Conservation (phyloP, 169 alveolate genomes). For the Theileria annulata region DNA sequence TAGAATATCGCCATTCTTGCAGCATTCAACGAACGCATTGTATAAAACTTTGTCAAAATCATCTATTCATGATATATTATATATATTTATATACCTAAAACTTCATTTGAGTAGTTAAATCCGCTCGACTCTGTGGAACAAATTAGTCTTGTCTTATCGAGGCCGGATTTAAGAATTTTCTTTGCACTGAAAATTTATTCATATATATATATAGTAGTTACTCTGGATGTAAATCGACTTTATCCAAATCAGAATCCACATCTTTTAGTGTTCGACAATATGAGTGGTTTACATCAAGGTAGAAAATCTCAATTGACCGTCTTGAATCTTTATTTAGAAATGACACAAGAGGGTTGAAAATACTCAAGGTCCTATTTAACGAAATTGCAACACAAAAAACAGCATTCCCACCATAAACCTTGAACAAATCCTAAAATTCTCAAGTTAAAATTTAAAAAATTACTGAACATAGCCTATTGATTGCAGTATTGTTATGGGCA, state of each 20-base stretch:
- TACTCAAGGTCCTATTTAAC: slow-evolving; percentile 9
- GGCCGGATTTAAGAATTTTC: neutral
- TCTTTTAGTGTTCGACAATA: slow-evolving; percentile 5
- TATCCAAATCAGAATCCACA: neutral
- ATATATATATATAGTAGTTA: neutral
- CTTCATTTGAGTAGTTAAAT: neutral
- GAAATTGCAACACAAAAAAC: slow-evolving; percentile 19
- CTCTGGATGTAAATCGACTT: neutral
- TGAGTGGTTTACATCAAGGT: neutral
- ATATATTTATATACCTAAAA: neutral
- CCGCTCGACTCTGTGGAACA: neutral
- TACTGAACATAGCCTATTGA: slow-evolving; percentile 77
- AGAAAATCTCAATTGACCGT: neutral
- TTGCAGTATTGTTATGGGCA: slow-evolving; percentile 85
- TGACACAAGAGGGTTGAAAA: slow-evolving; percentile 17
- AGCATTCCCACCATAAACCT: neutral
- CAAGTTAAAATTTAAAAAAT: neutral
- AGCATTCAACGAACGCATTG: slow-evolving; percentile 64
- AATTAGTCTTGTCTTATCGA: neutral
- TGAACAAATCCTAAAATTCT: slow-evolving; percentile 13
- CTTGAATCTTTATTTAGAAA: neutral
- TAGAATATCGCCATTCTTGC: slow-evolving; percentile 54
- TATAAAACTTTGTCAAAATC: slow-evolving; percentile 53
- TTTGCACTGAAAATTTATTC: neutral
- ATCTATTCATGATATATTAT: slow-evolving; percentile 8